A percentile compares a stretch with the other conserved stretches of the same genome.
Evolutionary conservation across 371 early-diverging fungal genomes (phyloP).

Genomic region (Furculomyces boomerangus): DNA sequence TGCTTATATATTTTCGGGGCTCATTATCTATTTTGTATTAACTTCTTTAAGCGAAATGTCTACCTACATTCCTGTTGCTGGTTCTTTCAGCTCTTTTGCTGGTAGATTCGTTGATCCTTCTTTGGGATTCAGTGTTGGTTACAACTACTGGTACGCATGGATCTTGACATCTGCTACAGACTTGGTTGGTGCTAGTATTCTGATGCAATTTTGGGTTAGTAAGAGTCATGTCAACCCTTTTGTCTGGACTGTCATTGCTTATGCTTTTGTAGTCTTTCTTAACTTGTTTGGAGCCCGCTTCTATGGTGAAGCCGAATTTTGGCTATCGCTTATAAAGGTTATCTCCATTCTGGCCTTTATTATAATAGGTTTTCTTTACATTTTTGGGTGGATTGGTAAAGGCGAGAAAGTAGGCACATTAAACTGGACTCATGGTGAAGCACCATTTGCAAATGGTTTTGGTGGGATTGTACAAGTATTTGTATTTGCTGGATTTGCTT

Average conservation of each 20-base stretch:
- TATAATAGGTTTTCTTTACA: constrained; percentile 49
- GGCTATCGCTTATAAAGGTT: constrained; percentile 49
- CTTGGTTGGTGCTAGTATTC: constrained; percentile 53
- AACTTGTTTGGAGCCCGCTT: constrained; percentile 48
- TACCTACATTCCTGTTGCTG: constrained; percentile 63
- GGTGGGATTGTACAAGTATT: constrained; percentile 47
- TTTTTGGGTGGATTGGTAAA: constrained; percentile 45
- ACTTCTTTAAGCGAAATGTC: constrained; percentile 78
- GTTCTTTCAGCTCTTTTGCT: constrained; percentile 67
- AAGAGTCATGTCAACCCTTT: constrained; percentile 26
- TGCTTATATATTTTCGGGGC: constrained; percentile 50
- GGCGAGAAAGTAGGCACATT: constrained; percentile 39
- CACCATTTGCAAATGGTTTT: constrained; percentile 49
- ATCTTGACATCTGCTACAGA: constrained; percentile 65
- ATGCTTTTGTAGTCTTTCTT: constrained; percentile 34
- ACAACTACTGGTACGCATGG: constrained; percentile 75
- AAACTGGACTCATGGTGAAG: constrained; percentile 54
- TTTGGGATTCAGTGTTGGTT: constrained; percentile 59
- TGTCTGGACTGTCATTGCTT: constrained; percentile 38
- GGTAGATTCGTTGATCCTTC: constrained; percentile 68
- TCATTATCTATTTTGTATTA: constrained; percentile 67
- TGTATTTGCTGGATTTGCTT: constrained; percentile 68
- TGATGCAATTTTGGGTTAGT: constrained; percentile 66
- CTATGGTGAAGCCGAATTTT: constrained; percentile 55
- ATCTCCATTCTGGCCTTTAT: constrained; percentile 44